These are phyloP conservation scores for Taiozyma sp. DNA, from an alignment of 1,139 yeast species.

Conservation along the genomic window DNA sequence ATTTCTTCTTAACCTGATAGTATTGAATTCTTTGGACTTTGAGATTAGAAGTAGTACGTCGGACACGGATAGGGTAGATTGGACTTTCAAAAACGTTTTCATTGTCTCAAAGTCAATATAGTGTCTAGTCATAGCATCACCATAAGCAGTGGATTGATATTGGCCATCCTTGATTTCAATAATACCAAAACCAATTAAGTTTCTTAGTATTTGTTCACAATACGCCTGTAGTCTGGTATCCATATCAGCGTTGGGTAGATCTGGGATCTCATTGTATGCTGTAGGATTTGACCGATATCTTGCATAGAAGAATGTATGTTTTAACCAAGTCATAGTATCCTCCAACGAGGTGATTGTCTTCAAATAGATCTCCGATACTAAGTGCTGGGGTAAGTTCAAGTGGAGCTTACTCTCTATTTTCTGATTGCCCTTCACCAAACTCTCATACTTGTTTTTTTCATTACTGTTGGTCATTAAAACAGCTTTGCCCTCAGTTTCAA, in stretches of 20 bases:
- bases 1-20: conserved; percentile 34
- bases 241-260: conserved; percentile 13
- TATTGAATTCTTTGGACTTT: conserved; percentile 34
- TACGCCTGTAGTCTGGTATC: conserved; percentile 28
- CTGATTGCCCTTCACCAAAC: conserved; percentile 38
- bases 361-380: conserved; percentile 45
- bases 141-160: conserved; percentile 33
- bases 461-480: conserved; percentile 43
- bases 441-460: conserved; percentile 34
- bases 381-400: conserved; percentile 37
- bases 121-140: conserved; percentile 41
- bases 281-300: conserved; percentile 36
- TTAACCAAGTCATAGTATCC: conserved; percentile 44
- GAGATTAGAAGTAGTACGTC: conserved; percentile 29
- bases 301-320: conserved; percentile 46
- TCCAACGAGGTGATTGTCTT: conserved; percentile 34
- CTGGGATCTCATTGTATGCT: conserved; percentile 29
- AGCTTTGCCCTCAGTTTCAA: conserved; percentile 47
- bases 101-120: conserved; percentile 39
- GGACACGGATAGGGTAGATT: conserved; percentile 13
- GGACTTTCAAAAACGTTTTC: conserved; percentile 27
- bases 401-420: conserved; percentile 46
- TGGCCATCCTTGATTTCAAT: conserved; percentile 17
- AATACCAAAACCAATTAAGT: conserved; percentile 27
- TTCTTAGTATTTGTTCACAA: conserved; percentile 28